These are phyloP conservation scores for Speleostelium caveatum DNA, from an alignment of 78 protist genomes.

Conservation along the genomic window DNA sequence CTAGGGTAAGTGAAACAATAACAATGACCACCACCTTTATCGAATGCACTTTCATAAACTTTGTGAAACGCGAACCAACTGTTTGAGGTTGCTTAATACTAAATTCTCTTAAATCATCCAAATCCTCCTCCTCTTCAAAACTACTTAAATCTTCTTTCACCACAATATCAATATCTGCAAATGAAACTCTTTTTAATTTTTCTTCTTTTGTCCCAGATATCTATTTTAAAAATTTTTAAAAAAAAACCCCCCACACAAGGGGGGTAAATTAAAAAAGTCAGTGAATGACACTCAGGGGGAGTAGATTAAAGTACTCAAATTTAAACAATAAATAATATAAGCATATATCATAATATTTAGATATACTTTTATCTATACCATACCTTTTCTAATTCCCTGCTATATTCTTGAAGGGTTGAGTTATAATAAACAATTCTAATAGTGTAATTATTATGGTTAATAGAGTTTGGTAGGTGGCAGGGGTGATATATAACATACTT, in stretches of 20 bases:
- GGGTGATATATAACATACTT: constrained; percentile 1
- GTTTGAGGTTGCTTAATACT: background rate
- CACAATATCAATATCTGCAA: constrained; percentile 14
- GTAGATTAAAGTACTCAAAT: background rate
- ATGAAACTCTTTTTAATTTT: constrained; percentile 25
- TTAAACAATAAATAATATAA: too few relatives aligned
- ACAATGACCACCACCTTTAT: constrained; percentile 17
- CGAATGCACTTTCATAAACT: constrained; percentile 31
- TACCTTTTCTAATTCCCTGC: background rate
- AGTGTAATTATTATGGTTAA: background rate
- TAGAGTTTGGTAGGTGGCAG: too few relatives aligned
- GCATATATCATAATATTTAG: too few relatives aligned
- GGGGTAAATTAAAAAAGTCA: background rate
- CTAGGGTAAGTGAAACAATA: constrained; percentile 16
- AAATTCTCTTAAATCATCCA: constrained; percentile 29
- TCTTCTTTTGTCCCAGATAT: background rate
- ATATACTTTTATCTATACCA: too few relatives aligned
- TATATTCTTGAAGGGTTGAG: background rate
- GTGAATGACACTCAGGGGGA: background rate
- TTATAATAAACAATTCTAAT: too few relatives aligned
- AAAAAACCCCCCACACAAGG: background rate
- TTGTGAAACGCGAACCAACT: background rate
- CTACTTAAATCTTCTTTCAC: constrained; percentile 51
- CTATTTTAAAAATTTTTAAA: background rate
- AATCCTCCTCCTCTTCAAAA: constrained; percentile 60